A percentile compares a stretch with the other conserved stretches of the same genome.
Conservation (phyloP, 2,329 filamentous ascomycete species). For the Coleophoma crateriformis region DNA sequence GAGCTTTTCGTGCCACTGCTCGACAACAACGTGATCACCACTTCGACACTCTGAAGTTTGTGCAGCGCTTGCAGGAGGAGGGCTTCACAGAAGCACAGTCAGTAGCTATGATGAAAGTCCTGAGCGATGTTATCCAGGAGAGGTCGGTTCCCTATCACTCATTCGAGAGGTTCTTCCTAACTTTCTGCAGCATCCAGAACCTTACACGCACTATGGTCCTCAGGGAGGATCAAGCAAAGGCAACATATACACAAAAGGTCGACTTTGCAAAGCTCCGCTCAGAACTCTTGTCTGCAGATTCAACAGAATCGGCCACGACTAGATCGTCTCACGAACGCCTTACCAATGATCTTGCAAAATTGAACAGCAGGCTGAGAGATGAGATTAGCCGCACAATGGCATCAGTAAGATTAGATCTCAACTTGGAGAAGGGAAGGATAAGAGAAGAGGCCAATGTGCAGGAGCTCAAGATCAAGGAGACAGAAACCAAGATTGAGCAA, state of each 20-base stretch:
- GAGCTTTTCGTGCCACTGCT: slow-evolving; percentile 65
- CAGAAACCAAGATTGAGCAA: slow-evolving; percentile 96
- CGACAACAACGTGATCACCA: slow-evolving; percentile 72
- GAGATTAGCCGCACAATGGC: slow-evolving; percentile 94
- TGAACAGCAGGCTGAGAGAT: slow-evolving; percentile 83
- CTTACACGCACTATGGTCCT: slow-evolving; percentile 96
- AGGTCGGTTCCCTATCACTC: slow-evolving; percentile 44
- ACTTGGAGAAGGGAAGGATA: slow-evolving; percentile 94
- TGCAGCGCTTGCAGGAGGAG: slow-evolving; percentile 81
- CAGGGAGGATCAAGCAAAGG: slow-evolving; percentile 83
- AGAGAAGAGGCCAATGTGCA: slow-evolving; percentile 93
- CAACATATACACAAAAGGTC: slow-evolving; percentile 81
- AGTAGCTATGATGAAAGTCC: slow-evolving; percentile 96
- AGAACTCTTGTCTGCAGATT: slow-evolving; percentile 87
- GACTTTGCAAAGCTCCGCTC: slow-evolving; percentile 97
- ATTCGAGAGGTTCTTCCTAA: slow-evolving; percentile 4
- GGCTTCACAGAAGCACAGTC: slow-evolving; percentile 95
- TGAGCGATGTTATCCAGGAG: slow-evolving; percentile 96
- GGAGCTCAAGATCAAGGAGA: slow-evolving; percentile 98
- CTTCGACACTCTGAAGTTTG: slow-evolving; percentile 97
- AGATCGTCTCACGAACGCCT: slow-evolving; percentile 86
- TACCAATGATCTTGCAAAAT: slow-evolving; percentile 90
- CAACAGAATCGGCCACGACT: slow-evolving; percentile 83
- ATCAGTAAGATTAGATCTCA: slow-evolving; percentile 85
- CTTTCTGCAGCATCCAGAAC: slow-evolving; percentile 72